Conservation (phyloP, 176 grass and related monocot genomes). For the Stipa capillata region DNA sequence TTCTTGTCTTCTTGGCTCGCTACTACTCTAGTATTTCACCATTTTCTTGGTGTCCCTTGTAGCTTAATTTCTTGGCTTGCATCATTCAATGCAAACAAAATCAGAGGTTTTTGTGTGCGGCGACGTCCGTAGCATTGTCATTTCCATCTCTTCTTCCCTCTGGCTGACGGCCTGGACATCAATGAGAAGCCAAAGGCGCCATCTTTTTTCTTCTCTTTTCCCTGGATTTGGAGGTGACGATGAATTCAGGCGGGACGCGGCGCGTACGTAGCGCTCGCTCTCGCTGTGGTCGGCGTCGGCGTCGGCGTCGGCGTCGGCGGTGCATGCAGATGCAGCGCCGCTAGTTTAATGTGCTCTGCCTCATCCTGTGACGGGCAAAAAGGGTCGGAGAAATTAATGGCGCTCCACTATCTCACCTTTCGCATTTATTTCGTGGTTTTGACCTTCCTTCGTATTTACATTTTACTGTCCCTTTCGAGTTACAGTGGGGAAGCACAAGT, state of each 20-base stretch:
- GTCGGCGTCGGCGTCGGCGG: too few species aligned
- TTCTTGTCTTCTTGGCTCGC: not conserved
- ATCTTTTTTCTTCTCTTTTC: not conserved
- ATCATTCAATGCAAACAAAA: slow-evolving; percentile 4
- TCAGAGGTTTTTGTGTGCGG: not conserved
- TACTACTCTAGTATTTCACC: not conserved
- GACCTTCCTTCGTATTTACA: not conserved
- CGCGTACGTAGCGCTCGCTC: not conserved
- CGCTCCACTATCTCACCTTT: not conserved
- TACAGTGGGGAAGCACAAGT: not conserved
- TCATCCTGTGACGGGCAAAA: slow-evolving; percentile 28
- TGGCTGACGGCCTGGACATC: not conserved
- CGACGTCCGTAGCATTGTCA: not conserved
- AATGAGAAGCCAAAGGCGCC: not conserved
- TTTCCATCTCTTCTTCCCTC: not conserved
- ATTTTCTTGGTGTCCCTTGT: not conserved
- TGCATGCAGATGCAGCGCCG: not conserved
- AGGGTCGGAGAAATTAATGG: slow-evolving; percentile 15
- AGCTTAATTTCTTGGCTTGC: slow-evolving; percentile 18
- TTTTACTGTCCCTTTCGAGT: not conserved
- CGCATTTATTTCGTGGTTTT: slow-evolving; percentile 5
- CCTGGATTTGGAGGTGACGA: not conserved
- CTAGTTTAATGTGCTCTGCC: slow-evolving; percentile 29
- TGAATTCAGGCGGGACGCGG: slow-evolving; percentile 9
- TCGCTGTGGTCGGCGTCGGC: slow-evolving; percentile 1